Conservation (phyloP, 176 grass and related monocot species). For the Pontederia crassipes region DNA sequence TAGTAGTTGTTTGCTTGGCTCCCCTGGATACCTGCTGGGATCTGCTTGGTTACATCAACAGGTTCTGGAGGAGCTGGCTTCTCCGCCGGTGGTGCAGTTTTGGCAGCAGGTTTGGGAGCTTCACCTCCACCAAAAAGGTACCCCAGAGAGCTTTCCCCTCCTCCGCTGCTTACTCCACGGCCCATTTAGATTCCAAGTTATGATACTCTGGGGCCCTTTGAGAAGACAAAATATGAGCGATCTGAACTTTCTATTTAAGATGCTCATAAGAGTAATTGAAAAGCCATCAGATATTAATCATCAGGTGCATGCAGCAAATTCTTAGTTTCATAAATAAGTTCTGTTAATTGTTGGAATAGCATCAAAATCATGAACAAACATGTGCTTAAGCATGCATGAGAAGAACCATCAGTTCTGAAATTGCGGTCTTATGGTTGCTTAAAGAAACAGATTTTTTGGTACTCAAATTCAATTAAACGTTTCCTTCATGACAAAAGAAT, state of each 20-base stretch:
- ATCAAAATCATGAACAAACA: too few relatives aligned
- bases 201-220: neutral
- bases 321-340: too few relatives aligned
- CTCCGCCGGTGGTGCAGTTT: neutral
- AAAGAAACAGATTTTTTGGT: too few relatives aligned
- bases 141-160: conserved; percentile 12
- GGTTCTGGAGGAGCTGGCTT: neutral
- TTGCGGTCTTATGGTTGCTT: too few relatives aligned
- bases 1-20: conserved; percentile 7
- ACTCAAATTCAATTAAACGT: too few relatives aligned
- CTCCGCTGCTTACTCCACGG: conserved; percentile 16
- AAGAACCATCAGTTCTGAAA: too few relatives aligned
- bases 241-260: neutral
- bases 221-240: neutral
- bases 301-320: too few relatives aligned
- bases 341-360: too few relatives aligned
- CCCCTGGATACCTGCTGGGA: conserved; percentile 8
- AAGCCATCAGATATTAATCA: too few relatives aligned
- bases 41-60: conserved; percentile 5
- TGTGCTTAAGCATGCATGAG: too few relatives aligned
- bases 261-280: too few relatives aligned
- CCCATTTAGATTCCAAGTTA: neutral
- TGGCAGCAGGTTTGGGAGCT: conserved; percentile 3
- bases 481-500: too few relatives aligned
- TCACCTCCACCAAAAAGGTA: conserved; percentile 13